A percentile compares a stretch with the other conserved stretches of the same genome.
Conservation (phyloP, 1,284 basidiomycete genomes). For the Sporisorium graminicola region DNA sequence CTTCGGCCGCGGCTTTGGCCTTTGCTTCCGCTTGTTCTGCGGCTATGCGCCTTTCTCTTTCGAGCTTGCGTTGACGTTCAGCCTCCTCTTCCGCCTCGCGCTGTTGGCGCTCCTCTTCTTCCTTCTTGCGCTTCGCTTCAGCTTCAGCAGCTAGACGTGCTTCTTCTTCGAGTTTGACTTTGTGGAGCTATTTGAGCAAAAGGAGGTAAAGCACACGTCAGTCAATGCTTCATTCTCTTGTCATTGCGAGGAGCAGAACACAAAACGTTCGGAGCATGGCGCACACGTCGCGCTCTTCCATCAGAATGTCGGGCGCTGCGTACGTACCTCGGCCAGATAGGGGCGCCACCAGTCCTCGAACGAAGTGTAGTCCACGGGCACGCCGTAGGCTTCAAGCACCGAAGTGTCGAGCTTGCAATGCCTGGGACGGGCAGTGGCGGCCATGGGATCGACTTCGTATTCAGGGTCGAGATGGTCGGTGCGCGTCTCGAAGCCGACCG, state of each 20-base stretch:
- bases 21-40: constrained; percentile 35
- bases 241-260: background rate
- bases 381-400: constrained; percentile 51
- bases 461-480: constrained; percentile 63
- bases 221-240: background rate
- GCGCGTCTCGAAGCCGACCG: constrained; percentile 46
- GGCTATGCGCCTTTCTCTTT: constrained; percentile 25
- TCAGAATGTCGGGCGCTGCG: constrained; percentile 9
- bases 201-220: constrained; percentile 11
- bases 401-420: constrained; percentile 65
- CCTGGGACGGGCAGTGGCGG: constrained; percentile 60
- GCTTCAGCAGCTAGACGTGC: constrained; percentile 36
- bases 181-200: constrained; percentile 12
- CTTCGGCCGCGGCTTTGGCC: constrained; percentile 13
- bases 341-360: constrained; percentile 66
- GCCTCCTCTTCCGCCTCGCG: constrained; percentile 33
- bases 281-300: background rate
- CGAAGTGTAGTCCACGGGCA: constrained; percentile 47
- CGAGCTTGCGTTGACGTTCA: constrained; percentile 31
- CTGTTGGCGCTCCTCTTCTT: constrained; percentile 46
- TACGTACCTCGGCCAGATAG: constrained; percentile 55
- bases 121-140: constrained; percentile 22
- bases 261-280: background rate
- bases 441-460: constrained; percentile 62
- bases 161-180: constrained; percentile 38